Base-by-base conservation (phyloP, 1,284 basidiomycete species). In the Apiotrichum veenhuisii region DNA sequence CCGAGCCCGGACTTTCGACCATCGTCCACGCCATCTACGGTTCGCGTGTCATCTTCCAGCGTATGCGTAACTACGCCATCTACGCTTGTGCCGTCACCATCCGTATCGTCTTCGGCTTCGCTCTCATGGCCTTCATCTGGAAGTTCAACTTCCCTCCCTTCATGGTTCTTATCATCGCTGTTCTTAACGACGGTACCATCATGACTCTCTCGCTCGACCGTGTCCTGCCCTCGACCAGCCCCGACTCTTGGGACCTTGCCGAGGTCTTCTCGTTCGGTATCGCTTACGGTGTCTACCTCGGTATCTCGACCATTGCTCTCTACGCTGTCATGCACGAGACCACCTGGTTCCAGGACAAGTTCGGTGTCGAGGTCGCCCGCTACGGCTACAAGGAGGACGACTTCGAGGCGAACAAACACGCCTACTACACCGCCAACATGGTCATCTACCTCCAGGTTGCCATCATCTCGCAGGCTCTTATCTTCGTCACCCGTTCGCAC, bases 91-190 rank as follows among this genome's bases (percentile, higher is more conserved):
- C 91, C 58, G 91, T 96, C 71, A 95, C 92, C 63, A 96, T 96
- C 80, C 93, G 94, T 89, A 94, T 98, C 77, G 93, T 97, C 66
- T 89, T 96, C 67, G 94, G 91, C 79, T 98, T 98, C 81, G 86
- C 93, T 67, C 86, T 97, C 79, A 84, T 98, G 74, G 89, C 91
- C 52, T 97, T 97, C 76, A 88, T 87, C 58, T 97, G 93, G 87
- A 86, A 88, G 82, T 92, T 93, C 78, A 89, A 95, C 79, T 98
- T 98, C 90, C 94, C 94, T 70, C 92, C 94, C 18, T 98, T 98
- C 86, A 97, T 98, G 94, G 87, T 98, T 64, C 88, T 97, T 77
- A 90, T 98, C 79, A 95, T 98, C 67, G 93, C 94, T 60, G 83
- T 97, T 52, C 82, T 97, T 68, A 98, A 98, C 80, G 94, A 97